A percentile compares a stretch with the other conserved stretches of the same genome.
Conservation (phyloP, 495 filamentous ascomycete species). For the Penicillium tannophilum region DNA sequence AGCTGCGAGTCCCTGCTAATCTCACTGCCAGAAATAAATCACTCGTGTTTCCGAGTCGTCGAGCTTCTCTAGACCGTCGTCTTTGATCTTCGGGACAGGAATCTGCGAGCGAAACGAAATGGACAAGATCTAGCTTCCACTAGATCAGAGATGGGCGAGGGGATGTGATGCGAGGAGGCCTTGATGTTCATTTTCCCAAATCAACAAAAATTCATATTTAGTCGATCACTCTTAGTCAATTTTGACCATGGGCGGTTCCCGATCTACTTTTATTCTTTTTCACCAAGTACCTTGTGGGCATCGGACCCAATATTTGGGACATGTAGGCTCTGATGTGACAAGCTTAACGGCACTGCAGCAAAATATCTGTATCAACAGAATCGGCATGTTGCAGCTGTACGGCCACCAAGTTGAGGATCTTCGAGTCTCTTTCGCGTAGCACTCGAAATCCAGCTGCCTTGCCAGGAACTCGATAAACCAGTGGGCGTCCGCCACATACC, state of each 20-base stretch:
- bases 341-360: conserved; percentile 16
- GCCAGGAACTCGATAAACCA: neutral
- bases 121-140: neutral
- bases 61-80: neutral
- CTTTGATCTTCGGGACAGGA: neutral
- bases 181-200: neutral
- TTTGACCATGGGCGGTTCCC: conserved; percentile 11
- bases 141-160: neutral
- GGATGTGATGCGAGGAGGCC: neutral
- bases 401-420: neutral
- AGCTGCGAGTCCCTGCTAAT: conserved; percentile 16
- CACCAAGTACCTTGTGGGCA: conserved; percentile 32
- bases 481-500: conserved; percentile 1
- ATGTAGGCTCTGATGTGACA: conserved; percentile 15
- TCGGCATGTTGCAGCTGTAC: conserved; percentile 1
- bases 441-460: neutral
- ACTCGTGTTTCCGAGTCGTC: neutral
- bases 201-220: neutral
- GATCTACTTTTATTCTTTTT: conserved; percentile 27
- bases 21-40: conserved; percentile 32
- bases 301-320: conserved; percentile 20
- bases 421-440: conserved; percentile 5
- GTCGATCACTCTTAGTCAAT: conserved; percentile 8
- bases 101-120: neutral
- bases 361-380: conserved; percentile 1